Evolutionary conservation across 2,329 filamentous ascomycete species (phyloP), one percentile per base, ranked within the genome.

Genomic region (Aspergillus transmontanensis): DNA sequence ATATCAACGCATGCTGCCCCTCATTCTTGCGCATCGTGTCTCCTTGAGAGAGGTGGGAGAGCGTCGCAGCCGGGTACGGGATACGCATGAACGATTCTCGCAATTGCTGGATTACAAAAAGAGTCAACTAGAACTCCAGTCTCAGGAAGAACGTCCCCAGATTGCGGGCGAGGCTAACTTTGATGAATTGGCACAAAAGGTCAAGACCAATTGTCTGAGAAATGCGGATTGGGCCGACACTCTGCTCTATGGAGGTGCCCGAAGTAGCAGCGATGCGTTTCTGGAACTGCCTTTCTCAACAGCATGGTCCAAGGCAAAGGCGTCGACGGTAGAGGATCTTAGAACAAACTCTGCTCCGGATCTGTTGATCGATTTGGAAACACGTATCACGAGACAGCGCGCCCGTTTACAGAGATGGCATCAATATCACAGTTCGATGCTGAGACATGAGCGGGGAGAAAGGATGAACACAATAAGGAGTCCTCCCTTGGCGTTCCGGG

Each of bases 121-220:
- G 64, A 79, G 80, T 34, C 82, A 85, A 10, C 79, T 94, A 55
- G 60, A 67, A 3, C 63, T 62, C 39, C 72, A 72, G 2, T 72
- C 75, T 23, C 72, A 78, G 26, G 68, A 71, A 14, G 72, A 59
- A 57, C 54, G 48, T 21, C 69, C 62, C 60, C 67, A 46, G 48
- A 55, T 66, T 3, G 78, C 82, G 45, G 74, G 79, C 4, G 82
- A 79, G 51, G 68, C 76, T 0, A 80, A 86, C 45, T 60, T 72
- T 4, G 79, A 74, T 12, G 61, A 21, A 11, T 55, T 77, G 28
- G 64, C 75, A 68, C 69, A 71, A n/a, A 73, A 92, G 61, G 84
- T 89, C 69, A 86, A 85, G 48, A 83, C 85, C 2, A 92, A 93
- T 68, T 97, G 93, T 93, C 83, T 91, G 16, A 93, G 92, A 2